Base-by-base conservation (phyloP, 2,329 filamentous ascomycete species). In the Drechslerella dactyloides region DNA sequence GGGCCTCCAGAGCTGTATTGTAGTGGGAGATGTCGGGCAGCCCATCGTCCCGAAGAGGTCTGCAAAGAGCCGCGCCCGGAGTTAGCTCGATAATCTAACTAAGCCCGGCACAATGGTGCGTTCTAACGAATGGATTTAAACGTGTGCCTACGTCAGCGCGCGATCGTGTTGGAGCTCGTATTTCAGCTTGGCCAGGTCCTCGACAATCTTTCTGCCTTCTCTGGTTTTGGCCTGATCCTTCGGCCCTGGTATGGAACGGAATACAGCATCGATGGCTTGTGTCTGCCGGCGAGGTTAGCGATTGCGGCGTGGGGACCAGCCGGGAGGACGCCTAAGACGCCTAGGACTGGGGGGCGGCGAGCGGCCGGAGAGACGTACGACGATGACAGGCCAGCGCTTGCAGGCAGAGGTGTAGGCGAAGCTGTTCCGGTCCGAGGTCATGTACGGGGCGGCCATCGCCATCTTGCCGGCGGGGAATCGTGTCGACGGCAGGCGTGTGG, bases 81-180 rank as follows among this genome's bases (percentile, higher is more conserved):
- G 44, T 27, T 21, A 3, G n/a, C n/a, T n/a, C n/a, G n/a, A n/a
- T n/a, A n/a, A n/a, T n/a, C n/a, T n/a, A n/a, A n/a, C n/a, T n/a
- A n/a, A n/a, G n/a, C n/a, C n/a, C n/a, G n/a, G n/a, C n/a, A n/a
- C n/a, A n/a, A n/a, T n/a, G n/a, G n/a, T n/a, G n/a, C n/a, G n/a
- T n/a, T n/a, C n/a, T n/a, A n/a, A n/a, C n/a, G n/a, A n/a, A n/a
- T n/a, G n/a, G n/a, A n/a, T 33, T 23, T 6, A 3, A 8, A 10
- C n/a, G 24, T n/a, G 8, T 65, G 77, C 85, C 74, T 83, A 93
- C 90, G 85, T 88, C 76, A 97, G 80, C 74, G 86, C 82, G 48
- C 92, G 87, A 80, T 97, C 88, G 78, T 99, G 94, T 79, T 96
- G 90, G 50, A 97, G 82, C 81, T 97, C 93, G 81, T 97, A 97